Conservation (phyloP, 2,329 filamentous ascomycete species). For the Paradendryphiella salina region DNA sequence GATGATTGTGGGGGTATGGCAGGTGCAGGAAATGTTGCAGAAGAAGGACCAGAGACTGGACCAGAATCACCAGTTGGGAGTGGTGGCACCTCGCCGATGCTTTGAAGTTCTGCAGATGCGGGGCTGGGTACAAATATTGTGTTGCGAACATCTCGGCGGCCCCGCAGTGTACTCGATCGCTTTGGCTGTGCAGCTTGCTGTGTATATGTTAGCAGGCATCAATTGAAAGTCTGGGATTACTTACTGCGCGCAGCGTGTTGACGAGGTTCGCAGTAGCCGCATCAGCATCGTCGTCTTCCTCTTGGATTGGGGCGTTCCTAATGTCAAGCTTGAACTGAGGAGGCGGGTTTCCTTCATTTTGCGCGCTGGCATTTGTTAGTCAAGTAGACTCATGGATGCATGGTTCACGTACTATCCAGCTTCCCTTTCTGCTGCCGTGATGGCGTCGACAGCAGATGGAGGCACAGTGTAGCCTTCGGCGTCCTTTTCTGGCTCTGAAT, state of each 20-base stretch:
- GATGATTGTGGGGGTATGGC: slow-evolving; percentile 37
- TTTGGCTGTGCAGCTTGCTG: slow-evolving; percentile 61
- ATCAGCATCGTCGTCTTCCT: slow-evolving; percentile 73
- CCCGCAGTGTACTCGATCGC: slow-evolving; percentile 73
- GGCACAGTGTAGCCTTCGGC: slow-evolving; percentile 78
- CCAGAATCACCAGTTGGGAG: slow-evolving; percentile 31
- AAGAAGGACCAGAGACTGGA: slow-evolving; percentile 13
- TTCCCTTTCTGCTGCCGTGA: slow-evolving; percentile 74
- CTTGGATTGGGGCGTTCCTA: slow-evolving; percentile 73
- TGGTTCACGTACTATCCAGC: slow-evolving; percentile 46
- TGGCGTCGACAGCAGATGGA: slow-evolving; percentile 59
- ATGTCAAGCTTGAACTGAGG: slow-evolving; percentile 78
- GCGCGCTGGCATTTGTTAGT: slow-evolving; percentile 16
- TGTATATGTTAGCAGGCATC: slow-evolving; percentile 22
- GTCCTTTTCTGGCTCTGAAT: slow-evolving; percentile 59
- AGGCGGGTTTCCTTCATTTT: slow-evolving; percentile 30
- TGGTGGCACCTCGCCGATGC: slow-evolving; percentile 42
- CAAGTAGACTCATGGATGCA: not conserved
- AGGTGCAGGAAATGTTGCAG: slow-evolving; percentile 27
- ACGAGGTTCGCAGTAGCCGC: slow-evolving; percentile 76
- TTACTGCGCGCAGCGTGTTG: slow-evolving; percentile 66
- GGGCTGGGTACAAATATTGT: slow-evolving; percentile 75
- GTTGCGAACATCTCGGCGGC: slow-evolving; percentile 87
- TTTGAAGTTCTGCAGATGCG: slow-evolving; percentile 44
- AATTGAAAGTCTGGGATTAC: slow-evolving; percentile 18